Conservation (phyloP, 176 grass and related monocot species). For the Carex pumila region DNA sequence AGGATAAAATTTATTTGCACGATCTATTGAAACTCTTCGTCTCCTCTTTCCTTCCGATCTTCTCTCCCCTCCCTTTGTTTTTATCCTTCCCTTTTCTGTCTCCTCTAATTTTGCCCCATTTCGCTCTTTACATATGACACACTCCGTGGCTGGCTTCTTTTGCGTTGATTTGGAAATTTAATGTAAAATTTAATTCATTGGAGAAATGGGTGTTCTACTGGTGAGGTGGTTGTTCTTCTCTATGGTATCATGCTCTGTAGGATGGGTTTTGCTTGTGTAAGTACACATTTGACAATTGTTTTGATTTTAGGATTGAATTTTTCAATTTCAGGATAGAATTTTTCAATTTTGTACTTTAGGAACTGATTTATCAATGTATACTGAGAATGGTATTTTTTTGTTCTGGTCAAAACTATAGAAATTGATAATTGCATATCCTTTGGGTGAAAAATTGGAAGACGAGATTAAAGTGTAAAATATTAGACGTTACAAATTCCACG, state of each 20-base stretch:
- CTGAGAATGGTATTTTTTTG: background rate
- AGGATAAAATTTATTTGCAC: background rate
- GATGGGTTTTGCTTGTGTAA: conserved; percentile 33
- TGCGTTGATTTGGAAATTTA: background rate
- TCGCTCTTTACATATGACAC: background rate
- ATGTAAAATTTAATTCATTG: background rate
- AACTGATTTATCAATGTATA: background rate
- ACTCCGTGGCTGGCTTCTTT: background rate
- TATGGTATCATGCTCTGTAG: conserved; percentile 23
- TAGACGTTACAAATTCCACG: background rate
- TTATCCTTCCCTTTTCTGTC: background rate
- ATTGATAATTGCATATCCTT: background rate
- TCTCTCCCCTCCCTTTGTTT: background rate
- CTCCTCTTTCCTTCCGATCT: conserved; percentile 6
- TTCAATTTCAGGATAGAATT: background rate
- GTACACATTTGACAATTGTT: background rate
- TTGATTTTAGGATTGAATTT: background rate
- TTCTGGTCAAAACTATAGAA: background rate
- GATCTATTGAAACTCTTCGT: background rate
- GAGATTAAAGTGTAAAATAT: background rate
- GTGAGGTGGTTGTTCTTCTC: conserved; percentile 25
- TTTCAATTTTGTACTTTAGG: background rate
- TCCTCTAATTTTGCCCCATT: background rate
- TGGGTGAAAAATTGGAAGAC: background rate
- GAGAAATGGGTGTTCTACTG: conserved; percentile 16